Evolutionary conservation across 2,329 filamentous ascomycete species (phyloP), one percentile per base, ranked within the genome.

Genomic region (Elsinoe ampelina): DNA sequence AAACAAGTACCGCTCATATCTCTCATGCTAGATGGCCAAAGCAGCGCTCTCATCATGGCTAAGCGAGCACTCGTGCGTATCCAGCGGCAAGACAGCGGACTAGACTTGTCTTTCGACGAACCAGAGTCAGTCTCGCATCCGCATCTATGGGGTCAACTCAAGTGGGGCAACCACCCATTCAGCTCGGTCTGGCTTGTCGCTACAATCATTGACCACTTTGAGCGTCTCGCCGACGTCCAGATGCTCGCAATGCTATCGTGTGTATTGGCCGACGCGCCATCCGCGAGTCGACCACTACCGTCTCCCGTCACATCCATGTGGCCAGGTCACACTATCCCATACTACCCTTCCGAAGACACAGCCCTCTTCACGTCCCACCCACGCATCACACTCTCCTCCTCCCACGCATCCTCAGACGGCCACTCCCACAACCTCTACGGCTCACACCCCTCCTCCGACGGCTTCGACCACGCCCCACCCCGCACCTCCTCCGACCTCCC

Each of bases 1-100:
- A 86, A 87, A 62, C 83, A 89, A 43, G 84, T 91, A 26, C 87
- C 86, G 1, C 73, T 92, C 2, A 79, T 86, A 71, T 59, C 86
- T 42, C 74, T 77, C 2, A 76, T 47, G 42, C 43, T 57, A 20
- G 79, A 57, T 72, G 76, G 60, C 73, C 76, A 39, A 75, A 77
- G 7, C 77, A 85, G 58, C 83, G 78, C 87, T 48, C 71, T 89
- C 26, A 79, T 90, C 5, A 81, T 91, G 61, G 87, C 87, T 13
- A 81, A 79, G 61, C 78, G 85, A 59, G 77, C 79, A 26, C 72
- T 83, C 6, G 72, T 79, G 1, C 72, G 77, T 32, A 72, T 76
- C 41, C 76, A 73, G 59, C 71, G 73, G 34, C 76, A 74, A 54
- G 75, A 78, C 59, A 77, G 73, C 62, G 74, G 73, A 3, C 60